Base-by-base conservation (phyloP, 208 protist genomes). In the Trypanosoma cruzi region DNA sequence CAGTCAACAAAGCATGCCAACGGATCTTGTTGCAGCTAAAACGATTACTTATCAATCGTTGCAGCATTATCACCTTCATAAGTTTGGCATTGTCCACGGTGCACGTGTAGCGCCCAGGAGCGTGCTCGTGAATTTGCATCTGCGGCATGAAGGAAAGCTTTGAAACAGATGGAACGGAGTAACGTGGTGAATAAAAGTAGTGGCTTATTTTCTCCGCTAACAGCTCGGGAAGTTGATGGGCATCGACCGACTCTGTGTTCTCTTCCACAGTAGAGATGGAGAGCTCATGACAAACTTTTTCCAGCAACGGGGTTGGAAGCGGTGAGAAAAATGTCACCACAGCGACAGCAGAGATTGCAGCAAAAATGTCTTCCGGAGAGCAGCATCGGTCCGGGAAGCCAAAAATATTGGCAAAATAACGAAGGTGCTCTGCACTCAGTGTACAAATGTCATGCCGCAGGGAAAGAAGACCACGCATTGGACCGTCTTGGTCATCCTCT, bases 1-100 rank as follows among this genome's bases (percentile, higher is more conserved):
- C 63, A 34, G 66, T 50, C 22, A 92, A 54, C 26, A 84, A 42
- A 8, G 84, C 85, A 40, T 86, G 82, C 81, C 85, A 92, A 68
- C 78, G 84, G 32, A 95, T 84, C 73, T 90, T 90, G 63, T 75
- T 85, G 74, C 81, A 92, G 64, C 73, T 89, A 71, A 95, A 95
- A 24, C 84, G 84, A 71, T 95, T 95, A 71, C 86, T 91, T 64
- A 86, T 54, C 29, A 88, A 65, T 20, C 81, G 77, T 61, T 90
- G 80, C 28, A 79, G 60, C 46, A 79, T 64, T 50, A 91, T 69
- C 34, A 75, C 77, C 44, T 79, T 82, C 57, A 92, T 73, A 56
- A 78, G 73, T 60, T 79, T 81, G 1, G 86, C 86, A 64, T 89
- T 89, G 65, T 95, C 89, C 32, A 95, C 61, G 14, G 84, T 90